Base-by-base conservation (phyloP, 805 yeast genomes). In the Schwanniomyces yamadae region DNA sequence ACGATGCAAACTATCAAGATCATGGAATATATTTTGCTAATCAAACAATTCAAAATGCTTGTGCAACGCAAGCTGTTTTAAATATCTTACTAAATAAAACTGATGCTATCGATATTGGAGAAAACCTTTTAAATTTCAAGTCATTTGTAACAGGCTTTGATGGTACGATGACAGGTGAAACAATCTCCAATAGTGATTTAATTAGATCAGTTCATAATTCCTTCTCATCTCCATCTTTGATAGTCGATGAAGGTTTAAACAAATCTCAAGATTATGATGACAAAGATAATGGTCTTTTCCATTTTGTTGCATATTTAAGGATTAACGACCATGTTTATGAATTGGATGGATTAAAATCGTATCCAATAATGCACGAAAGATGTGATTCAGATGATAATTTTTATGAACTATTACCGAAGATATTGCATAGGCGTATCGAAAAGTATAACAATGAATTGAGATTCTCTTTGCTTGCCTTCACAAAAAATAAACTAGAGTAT, bases 21-120 rank as follows among this genome's bases (percentile, higher is more conserved):
- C 50, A 59, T 12, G 63, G 56, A 7, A 63, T 81, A 1, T 80
- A 77, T 51, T 81, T 81, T 51, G 84, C 85, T 5, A 68, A 68
- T 31, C 87, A 81, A 50, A 74, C 74, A 18, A 77, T 80, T 36
- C 78, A 77, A 46, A 80, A 81, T 48, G 85, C 87, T 3, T 81
- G 87, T 55, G 87, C 82, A n/a, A 81, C 87, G 1, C 84, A 77
- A 48, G 87, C 86, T 0, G 80, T 81, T 15, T 60, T 81, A 38
- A 77, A 79, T 37, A 59, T 79, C 6, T 55, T 81, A 35, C 46
- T 81, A 40, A 61, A 66, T 34, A 41, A 50, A 6, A 21, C 33
- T n/a, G 52, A 45, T 3, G 55, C 46, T 4, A 37, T 78, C 9
- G 66, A 66, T 2, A 36, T 80, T 3, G 86, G 87, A 1, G 55